A percentile compares a stretch with the other conserved stretches of the same genome.
phyloP scores from a whole-genome alignment of 2,329 filamentous ascomycete species.

The Meredithiella fracta region DNA sequence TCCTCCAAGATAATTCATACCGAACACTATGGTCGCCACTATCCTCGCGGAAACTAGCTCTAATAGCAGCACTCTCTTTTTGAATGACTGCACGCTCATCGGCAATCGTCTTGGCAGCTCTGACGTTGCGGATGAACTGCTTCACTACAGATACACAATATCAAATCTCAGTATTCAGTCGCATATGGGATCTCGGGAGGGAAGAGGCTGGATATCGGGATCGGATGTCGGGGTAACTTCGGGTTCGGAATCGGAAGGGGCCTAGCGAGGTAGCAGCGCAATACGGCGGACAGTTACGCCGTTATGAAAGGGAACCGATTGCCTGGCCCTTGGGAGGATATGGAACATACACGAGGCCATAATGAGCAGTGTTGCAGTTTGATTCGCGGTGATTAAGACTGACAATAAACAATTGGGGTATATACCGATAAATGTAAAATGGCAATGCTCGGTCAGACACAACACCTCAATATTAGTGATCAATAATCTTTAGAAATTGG shows the following conservation, averaged over 20 bases:
- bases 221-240: too few species aligned
- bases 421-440: background rate
- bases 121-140: slow-evolving; percentile 98
- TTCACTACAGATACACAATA: slow-evolving; percentile 49
- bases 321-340: background rate
- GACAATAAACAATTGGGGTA: background rate
- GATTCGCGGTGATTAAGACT: background rate
- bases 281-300: background rate
- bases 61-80: slow-evolving; percentile 94
- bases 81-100: slow-evolving; percentile 97
- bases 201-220: background rate
- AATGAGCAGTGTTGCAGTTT: background rate
- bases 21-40: slow-evolving; percentile 80
- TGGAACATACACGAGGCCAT: slow-evolving; percentile 15
- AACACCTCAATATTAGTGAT: background rate
- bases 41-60: slow-evolving; percentile 95
- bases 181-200: background rate
- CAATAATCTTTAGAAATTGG: background rate
- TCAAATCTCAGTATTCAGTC: background rate
- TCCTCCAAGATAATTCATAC: slow-evolving; percentile 29
- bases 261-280: background rate
- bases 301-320: background rate
- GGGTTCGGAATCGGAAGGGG: too few species aligned
- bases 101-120: slow-evolving; percentile 95
- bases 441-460: background rate